These are phyloP conservation scores for Apiotrichum domesticum DNA, from an alignment of 1,284 basidiomycete species.

Conservation along the genomic window DNA sequence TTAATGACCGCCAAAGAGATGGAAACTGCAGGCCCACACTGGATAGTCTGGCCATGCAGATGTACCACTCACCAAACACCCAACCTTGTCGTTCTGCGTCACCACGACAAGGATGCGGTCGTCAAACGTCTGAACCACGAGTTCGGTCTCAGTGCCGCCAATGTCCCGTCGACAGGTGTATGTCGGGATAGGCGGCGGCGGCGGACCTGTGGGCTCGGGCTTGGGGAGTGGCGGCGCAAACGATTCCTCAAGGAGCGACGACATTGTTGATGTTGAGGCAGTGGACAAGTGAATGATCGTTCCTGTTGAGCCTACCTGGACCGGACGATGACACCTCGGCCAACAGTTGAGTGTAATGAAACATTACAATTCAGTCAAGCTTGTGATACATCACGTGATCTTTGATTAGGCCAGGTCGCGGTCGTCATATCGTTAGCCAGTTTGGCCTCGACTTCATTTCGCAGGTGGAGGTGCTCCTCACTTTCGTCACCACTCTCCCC, in stretches of 20 bases:
- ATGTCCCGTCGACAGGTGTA: slow-evolving; percentile 52
- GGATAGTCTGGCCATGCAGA: too few relatives aligned
- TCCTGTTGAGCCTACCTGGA: too few relatives aligned
- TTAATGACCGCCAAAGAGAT: too few relatives aligned
- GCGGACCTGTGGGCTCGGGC: slow-evolving; percentile 1
- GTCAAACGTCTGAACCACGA: slow-evolving; percentile 67
- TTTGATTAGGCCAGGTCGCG: too few relatives aligned
- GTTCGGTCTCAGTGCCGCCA: slow-evolving; percentile 60
- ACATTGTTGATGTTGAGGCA: slow-evolving; percentile 14
- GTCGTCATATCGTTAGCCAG: too few relatives aligned
- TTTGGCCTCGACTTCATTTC: too few relatives aligned
- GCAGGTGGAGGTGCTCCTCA: neutral
- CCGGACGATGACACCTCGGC: too few relatives aligned
- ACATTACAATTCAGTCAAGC: too few relatives aligned
- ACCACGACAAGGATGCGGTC: slow-evolving; percentile 75
- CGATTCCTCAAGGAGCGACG: slow-evolving; percentile 31
- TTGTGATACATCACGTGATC: too few relatives aligned
- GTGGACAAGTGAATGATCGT: too few relatives aligned
- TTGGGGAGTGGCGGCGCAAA: slow-evolving; percentile 12
- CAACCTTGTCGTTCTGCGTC: slow-evolving; percentile 78
- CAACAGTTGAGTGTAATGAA: too few relatives aligned
- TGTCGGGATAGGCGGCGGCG: slow-evolving; percentile 28
- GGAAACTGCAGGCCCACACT: too few relatives aligned
- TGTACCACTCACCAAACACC: slow-evolving; percentile 58
- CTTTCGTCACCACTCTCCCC: neutral